A percentile compares a stretch with the other conserved stretches of the same genome.
These are phyloP conservation scores for Excoecaria agallocha DNA, from an alignment of 345 rosid species.

Conservation along the genomic window DNA sequence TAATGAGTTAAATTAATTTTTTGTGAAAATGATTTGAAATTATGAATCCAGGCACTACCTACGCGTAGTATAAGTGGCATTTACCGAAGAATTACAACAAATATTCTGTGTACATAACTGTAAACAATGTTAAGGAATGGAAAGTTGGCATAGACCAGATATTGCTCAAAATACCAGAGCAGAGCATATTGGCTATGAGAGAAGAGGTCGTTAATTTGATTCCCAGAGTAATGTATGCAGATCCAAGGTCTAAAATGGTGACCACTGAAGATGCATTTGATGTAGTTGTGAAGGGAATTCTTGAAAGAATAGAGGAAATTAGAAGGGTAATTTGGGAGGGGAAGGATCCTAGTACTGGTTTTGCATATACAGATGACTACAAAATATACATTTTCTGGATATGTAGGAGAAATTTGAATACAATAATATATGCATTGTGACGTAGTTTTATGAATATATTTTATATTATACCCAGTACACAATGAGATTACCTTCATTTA, in stretches of 20 bases:
- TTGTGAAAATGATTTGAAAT: too few relatives aligned
- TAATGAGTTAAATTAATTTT: too few relatives aligned
- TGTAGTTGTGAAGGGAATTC: slow-evolving; percentile 29
- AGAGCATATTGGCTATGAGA: slow-evolving; percentile 19
- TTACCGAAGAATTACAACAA: slow-evolving; percentile 23
- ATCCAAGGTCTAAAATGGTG: slow-evolving; percentile 22
- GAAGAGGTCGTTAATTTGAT: slow-evolving; percentile 24
- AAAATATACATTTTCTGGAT: slow-evolving; percentile 26
- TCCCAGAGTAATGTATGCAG: slow-evolving; percentile 27
- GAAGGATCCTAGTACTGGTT: slow-evolving; percentile 29
- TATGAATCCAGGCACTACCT: slow-evolving; percentile 28
- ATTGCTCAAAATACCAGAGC: slow-evolving; percentile 12
- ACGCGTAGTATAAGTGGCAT: slow-evolving; percentile 28
- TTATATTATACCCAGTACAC: too few relatives aligned
- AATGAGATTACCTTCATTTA: too few relatives aligned
- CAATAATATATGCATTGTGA: background rate
- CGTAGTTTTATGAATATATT: background rate
- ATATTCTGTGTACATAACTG: slow-evolving; percentile 23
- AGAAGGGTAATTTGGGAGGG: slow-evolving; percentile 18
- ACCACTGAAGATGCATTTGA: slow-evolving; percentile 29
- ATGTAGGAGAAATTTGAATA: slow-evolving; percentile 15
- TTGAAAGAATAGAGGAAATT: slow-evolving; percentile 24
- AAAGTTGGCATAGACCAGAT: slow-evolving; percentile 22
- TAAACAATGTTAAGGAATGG: slow-evolving; percentile 24
- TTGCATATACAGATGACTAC: slow-evolving; percentile 29